A percentile compares a stretch with the other conserved stretches of the same genome.
These are phyloP conservation scores for Leishmania aethiopica DNA, from an alignment of 208 protist genomes.

Conservation along the genomic window DNA sequence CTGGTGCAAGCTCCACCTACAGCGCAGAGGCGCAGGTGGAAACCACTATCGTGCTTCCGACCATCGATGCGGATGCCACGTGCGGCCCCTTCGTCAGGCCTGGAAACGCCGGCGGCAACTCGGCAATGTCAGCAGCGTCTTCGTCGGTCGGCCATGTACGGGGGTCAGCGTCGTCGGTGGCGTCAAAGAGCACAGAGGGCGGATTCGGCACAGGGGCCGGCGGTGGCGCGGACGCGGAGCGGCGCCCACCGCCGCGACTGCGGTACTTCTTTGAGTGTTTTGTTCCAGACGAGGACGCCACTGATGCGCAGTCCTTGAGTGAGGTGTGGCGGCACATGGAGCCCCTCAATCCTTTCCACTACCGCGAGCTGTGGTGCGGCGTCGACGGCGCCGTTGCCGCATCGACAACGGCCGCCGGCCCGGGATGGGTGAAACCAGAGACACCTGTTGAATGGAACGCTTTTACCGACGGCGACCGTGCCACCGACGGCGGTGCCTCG, in stretches of 20 bases:
- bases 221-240: slow-evolving; percentile 10
- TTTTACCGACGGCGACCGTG: neutral
- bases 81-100: slow-evolving; percentile 36
- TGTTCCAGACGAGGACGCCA: slow-evolving; percentile 31
- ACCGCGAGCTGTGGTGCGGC: slow-evolving; percentile 47
- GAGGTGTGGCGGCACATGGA: slow-evolving; percentile 37
- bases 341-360: slow-evolving; percentile 82
- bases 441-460: neutral
- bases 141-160: slow-evolving; percentile 10
- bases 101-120: slow-evolving; percentile 12
- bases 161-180: slow-evolving; percentile 8
- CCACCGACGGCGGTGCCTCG: neutral
- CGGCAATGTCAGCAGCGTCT: slow-evolving; percentile 8
- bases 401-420: neutral
- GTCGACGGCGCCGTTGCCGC: neutral
- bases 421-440: neutral
- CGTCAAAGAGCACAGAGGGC: slow-evolving; percentile 13
- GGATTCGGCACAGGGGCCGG: neutral
- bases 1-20: neutral
- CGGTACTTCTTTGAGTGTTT: slow-evolving; percentile 66
- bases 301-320: slow-evolving; percentile 12
- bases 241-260: slow-evolving; percentile 46
- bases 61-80: slow-evolving; percentile 66
- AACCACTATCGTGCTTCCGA: slow-evolving; percentile 59
- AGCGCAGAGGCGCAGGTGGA: neutral